Base-by-base conservation (phyloP, 1,139 yeast genomes). In the Suhomyces coccinellae region DNA sequence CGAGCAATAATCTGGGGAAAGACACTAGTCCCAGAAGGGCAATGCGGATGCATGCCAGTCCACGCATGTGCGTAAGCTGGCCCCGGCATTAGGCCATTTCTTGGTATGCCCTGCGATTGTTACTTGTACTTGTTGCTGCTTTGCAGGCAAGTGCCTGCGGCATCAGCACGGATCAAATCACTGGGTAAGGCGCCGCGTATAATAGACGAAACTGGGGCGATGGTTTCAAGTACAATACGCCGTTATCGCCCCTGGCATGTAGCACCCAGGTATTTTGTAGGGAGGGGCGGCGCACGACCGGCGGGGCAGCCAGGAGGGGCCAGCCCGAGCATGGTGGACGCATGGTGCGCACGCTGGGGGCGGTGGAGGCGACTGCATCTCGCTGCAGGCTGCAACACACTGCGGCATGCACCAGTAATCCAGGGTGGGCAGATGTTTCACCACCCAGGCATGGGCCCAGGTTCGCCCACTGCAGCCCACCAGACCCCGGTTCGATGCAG, bases 161-260 rank as follows among this genome's bases (percentile, higher is more conserved):
- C 36, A 34, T 34, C 36, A 34, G 14, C 24, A 34, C 36, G 36
- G 36, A 34, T 34, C 24, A 22, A 22, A 26, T 27, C 12, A 12
- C 14, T 28, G 14, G n/a, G 12, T 26, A 13, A 10, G 27, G 17
- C 28, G 28, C 11, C 16, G 15, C 15, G 22, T 27, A 34, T 27
- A 34, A 34, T 34, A 34, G 36, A 34, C 36, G 29, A 34, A 22
- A 14, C 17, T 4, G 36, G 13, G 29, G 36, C 36, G 36, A 34
- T 34, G 36, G 36, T 34, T 34, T 34, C 36, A 34, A 24, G 22
- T 20, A 34, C 36, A 34, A 34, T 34, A 34, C 29, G 17, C 28
- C 29, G 28, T 34, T 34, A 14, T 34, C 36, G 36, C 36, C 36
- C 36, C 36, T 34, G 36, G 29, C 36, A 34, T 34, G 36, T 34